These are phyloP conservation scores for Solanum gandarillasii DNA, from an alignment of 257 asterid genomes.

Conservation along the genomic window DNA sequence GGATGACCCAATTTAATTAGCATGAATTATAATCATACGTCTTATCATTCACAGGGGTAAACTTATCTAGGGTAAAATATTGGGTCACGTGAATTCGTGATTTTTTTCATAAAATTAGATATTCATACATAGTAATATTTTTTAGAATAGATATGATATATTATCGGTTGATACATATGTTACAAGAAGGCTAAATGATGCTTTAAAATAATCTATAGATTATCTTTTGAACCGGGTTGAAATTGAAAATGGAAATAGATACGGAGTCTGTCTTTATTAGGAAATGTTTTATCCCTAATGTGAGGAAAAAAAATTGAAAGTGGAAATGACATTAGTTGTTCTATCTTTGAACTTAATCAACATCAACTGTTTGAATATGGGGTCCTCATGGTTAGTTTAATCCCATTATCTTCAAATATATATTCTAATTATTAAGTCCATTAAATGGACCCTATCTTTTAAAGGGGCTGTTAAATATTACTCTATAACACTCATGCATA, in stretches of 20 bases:
- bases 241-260: not conserved
- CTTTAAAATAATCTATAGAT: not conserved
- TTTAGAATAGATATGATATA: too few species aligned
- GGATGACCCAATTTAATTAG: not conserved
- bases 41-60: not conserved
- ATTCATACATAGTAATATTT: too few species aligned
- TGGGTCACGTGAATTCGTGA: not conserved
- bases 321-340: not conserved
- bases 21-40: not conserved
- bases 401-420: not conserved
- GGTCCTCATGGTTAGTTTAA: not conserved
- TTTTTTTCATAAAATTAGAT: too few species aligned
- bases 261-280: fast-evolving
- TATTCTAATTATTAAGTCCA: not conserved
- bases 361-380: not conserved
- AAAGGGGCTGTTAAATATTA: not conserved
- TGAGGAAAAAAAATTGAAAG: too few species aligned
- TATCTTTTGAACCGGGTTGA: not conserved
- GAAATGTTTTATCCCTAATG: too few species aligned
- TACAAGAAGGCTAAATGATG: not conserved
- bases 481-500: not conserved
- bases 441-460: not conserved
- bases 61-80: not conserved
- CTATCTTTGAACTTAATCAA: not conserved
- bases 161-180: not conserved